phyloP scores from a whole-genome alignment of 106 monocot genomes.

The Platanthera zijinensis region DNA sequence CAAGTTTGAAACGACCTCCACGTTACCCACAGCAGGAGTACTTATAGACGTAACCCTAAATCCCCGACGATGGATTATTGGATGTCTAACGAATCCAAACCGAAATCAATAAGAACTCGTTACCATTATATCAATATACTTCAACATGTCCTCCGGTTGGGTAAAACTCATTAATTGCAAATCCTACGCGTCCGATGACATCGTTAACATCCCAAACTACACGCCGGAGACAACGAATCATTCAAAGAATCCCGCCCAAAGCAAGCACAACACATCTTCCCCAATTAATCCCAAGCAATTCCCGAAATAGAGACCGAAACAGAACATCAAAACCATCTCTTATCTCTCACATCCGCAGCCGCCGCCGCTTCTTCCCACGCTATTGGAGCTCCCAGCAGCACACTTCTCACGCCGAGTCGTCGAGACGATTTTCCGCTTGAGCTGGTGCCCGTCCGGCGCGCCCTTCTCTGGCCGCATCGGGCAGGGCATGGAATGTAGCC shows the following conservation, averaged over 20 bases:
- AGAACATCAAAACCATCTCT: constrained; percentile 6
- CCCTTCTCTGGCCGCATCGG: constrained; percentile 47
- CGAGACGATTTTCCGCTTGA: constrained; percentile 69
- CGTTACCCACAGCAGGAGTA: no score
- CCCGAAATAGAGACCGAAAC: not conserved
- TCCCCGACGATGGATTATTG: no score
- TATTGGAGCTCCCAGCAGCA: constrained; percentile 36
- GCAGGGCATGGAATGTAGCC: no score
- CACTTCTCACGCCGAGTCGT: constrained; percentile 67
- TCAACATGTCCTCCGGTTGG: constrained; percentile 21
- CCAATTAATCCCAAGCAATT: constrained; percentile 6
- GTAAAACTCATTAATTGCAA: constrained; percentile 46
- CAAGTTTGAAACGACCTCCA: no score
- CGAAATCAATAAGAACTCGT: no score
- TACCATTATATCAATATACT: no score
- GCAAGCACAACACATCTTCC: not conserved
- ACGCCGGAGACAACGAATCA: not conserved
- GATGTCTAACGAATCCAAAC: no score
- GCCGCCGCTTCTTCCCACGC: constrained; percentile 19
- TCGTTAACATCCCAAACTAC: constrained; percentile 15
- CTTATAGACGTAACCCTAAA: no score
- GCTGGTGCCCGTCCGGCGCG: constrained; percentile 37
- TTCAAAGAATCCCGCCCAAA: not conserved
- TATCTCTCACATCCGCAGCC: constrained; percentile 8
- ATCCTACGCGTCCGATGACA: constrained; percentile 30